A percentile compares a stretch with the other conserved stretches of the same genome.
Conservation (phyloP, 345 rosid species). For the Hibiscus tridactylites region DNA sequence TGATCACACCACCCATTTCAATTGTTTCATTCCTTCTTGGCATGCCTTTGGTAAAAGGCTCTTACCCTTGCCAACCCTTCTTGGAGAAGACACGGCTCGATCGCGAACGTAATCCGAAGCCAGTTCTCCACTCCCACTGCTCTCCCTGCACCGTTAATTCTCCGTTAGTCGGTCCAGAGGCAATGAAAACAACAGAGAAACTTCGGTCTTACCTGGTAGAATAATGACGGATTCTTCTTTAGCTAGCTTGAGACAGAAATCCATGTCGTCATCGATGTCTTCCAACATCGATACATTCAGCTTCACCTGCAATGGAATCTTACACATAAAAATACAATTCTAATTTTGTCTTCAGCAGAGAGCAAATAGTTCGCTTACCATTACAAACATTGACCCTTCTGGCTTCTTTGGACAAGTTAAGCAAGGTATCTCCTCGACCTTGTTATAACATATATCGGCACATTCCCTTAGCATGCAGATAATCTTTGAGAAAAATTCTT, state of each 20-base stretch:
- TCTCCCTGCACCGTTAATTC: slow-evolving; percentile 39
- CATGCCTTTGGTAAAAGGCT: slow-evolving; percentile 59
- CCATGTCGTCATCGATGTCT: slow-evolving; percentile 32
- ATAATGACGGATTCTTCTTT: slow-evolving; percentile 32
- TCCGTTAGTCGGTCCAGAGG: slow-evolving; percentile 1
- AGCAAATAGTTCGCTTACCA: slow-evolving; percentile 33
- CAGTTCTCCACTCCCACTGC: slow-evolving; percentile 77
- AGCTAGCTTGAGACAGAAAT: slow-evolving; percentile 34
- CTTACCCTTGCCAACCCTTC: slow-evolving; percentile 63
- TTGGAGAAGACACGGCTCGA: slow-evolving; percentile 48
- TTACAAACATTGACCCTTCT: slow-evolving; percentile 57
- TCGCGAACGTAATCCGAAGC: slow-evolving; percentile 77
- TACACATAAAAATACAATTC: neutral
- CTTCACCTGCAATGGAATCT: slow-evolving; percentile 20
- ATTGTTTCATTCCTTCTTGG: slow-evolving; percentile 16
- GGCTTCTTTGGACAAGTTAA: slow-evolving; percentile 52
- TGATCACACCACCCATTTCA: neutral
- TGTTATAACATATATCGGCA: slow-evolving; percentile 41
- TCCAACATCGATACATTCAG: slow-evolving; percentile 21
- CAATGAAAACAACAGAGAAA: neutral
- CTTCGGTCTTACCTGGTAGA: slow-evolving; percentile 22
- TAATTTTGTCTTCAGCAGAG: neutral
- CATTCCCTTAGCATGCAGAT: slow-evolving; percentile 32
- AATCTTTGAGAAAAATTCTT: slow-evolving; percentile 48
- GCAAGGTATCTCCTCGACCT: slow-evolving; percentile 52